A percentile compares a stretch with the other conserved stretches of the same genome.
Conservation (phyloP, 148 eudicot genomes). For the Suaeda aralocaspica region DNA sequence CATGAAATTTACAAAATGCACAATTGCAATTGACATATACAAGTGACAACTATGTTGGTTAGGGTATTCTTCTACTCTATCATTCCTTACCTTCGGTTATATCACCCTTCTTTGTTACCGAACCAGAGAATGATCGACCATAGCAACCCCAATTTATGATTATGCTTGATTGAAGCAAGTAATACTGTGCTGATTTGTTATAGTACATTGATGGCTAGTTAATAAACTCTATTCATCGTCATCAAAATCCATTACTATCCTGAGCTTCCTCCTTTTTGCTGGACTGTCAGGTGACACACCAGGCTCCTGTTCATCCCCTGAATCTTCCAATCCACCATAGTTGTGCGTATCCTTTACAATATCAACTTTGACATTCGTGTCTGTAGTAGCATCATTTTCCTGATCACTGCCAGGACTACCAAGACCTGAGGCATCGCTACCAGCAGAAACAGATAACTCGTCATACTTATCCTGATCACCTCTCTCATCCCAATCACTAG, state of each 20-base stretch:
- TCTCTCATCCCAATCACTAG: not conserved
- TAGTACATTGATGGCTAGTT: not conserved
- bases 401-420: constrained; percentile 6
- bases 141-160: too few relatives aligned
- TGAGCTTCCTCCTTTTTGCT: constrained; percentile 48
- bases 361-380: constrained; percentile 14
- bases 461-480: constrained; percentile 7
- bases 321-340: constrained; percentile 50
- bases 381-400: constrained; percentile 22
- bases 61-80: too few relatives aligned
- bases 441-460: not conserved
- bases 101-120: too few relatives aligned
- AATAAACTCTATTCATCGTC: constrained; percentile 43
- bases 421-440: not conserved
- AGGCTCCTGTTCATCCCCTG: constrained; percentile 37
- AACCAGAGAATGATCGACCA: too few relatives aligned
- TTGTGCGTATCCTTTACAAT: constrained; percentile 24
- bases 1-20: too few relatives aligned
- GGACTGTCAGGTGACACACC: constrained; percentile 35
- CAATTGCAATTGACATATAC: too few relatives aligned
- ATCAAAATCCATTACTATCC: constrained; percentile 64
- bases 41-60: too few relatives aligned
- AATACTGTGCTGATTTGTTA: not conserved
- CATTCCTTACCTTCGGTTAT: too few relatives aligned
- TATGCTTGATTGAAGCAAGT: not conserved